phyloP scores from a whole-genome alignment of 202 grass and related monocot genomes.

The Setaria italica region DNA sequence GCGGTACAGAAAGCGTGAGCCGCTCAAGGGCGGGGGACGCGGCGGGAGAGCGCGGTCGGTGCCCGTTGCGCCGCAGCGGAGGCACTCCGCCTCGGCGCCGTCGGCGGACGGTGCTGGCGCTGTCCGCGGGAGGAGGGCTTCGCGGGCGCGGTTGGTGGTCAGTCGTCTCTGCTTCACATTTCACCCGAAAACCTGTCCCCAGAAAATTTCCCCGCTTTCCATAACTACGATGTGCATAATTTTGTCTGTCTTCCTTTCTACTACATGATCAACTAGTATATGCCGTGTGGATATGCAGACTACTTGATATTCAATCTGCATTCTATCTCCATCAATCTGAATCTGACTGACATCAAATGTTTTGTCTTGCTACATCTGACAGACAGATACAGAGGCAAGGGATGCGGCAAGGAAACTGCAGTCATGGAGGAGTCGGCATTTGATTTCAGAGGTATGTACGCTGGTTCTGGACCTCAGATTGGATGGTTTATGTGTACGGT shows the following conservation, averaged over 20 bases:
- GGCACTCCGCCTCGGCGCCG: neutral
- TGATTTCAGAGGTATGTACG: conserved; percentile 24
- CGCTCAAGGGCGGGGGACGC: conserved; percentile 3
- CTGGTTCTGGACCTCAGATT: neutral
- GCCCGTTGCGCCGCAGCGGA: conserved; percentile 48
- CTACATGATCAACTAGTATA: neutral
- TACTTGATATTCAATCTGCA: neutral
- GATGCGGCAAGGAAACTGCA: conserved; percentile 10
- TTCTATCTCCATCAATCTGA: neutral
- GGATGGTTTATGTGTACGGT: neutral
- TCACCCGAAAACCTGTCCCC: neutral
- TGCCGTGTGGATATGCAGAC: neutral
- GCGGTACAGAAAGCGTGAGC: conserved; percentile 37
- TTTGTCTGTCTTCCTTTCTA: neutral
- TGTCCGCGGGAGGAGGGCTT: neutral
- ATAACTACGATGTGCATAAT: neutral
- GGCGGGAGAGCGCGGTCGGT: conserved; percentile 48
- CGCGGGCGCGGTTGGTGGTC: conserved; percentile 39
- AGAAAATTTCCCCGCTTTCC: neutral
- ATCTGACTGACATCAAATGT: neutral
- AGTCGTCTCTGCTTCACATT: neutral
- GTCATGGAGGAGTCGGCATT: conserved; percentile 34
- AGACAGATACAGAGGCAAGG: conserved; percentile 36
- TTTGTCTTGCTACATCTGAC: conserved; percentile 10
- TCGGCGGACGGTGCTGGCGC: neutral